A percentile compares a stretch with the other conserved stretches of the same genome.
Evolutionary conservation across 208 protist genomes (phyloP).

Genomic region (Leptomonas pyrrhocoris): DNA sequence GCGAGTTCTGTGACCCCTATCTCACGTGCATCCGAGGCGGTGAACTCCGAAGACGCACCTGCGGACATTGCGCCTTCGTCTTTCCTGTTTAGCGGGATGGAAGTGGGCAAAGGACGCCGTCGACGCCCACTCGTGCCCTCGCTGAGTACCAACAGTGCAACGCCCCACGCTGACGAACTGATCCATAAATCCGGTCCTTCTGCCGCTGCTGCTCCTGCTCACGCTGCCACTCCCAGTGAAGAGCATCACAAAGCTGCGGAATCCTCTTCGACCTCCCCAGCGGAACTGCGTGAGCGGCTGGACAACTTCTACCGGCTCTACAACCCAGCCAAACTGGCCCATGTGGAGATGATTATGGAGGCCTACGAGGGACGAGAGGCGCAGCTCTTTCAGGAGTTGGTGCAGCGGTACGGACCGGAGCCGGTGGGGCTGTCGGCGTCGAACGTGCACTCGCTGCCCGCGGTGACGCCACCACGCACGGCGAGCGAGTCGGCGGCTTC

Average conservation of each 20-base stretch:
- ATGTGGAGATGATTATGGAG: conserved; percentile 42
- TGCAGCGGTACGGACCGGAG: conserved; percentile 46
- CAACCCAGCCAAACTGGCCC: conserved; percentile 41
- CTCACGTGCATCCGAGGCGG: not conserved
- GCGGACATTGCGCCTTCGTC: not conserved
- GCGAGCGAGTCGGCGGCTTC: conserved; percentile 26
- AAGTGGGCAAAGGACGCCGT: conserved; percentile 1
- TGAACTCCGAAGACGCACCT: not conserved
- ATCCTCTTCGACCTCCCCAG: not conserved
- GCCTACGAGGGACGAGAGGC: conserved; percentile 39
- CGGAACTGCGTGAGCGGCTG: conserved; percentile 22
- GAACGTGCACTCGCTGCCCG: not conserved
- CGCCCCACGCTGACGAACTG: not conserved
- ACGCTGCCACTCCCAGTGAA: not conserved
- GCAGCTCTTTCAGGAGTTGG: conserved; percentile 50
- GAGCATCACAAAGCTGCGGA: not conserved
- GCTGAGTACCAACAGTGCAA: not conserved
- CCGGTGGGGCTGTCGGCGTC: conserved; percentile 1
- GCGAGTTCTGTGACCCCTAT: too few relatives aligned
- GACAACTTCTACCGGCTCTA: conserved; percentile 53
- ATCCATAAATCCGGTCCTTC: not conserved
- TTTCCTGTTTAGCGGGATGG: conserved; percentile 13
- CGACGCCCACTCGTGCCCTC: not conserved
- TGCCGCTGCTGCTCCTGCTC: not conserved
- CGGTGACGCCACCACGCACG: not conserved